These are phyloP conservation scores for Pharnaceum exiguum DNA, from an alignment of 148 eudicot species.

Conservation along the genomic window DNA sequence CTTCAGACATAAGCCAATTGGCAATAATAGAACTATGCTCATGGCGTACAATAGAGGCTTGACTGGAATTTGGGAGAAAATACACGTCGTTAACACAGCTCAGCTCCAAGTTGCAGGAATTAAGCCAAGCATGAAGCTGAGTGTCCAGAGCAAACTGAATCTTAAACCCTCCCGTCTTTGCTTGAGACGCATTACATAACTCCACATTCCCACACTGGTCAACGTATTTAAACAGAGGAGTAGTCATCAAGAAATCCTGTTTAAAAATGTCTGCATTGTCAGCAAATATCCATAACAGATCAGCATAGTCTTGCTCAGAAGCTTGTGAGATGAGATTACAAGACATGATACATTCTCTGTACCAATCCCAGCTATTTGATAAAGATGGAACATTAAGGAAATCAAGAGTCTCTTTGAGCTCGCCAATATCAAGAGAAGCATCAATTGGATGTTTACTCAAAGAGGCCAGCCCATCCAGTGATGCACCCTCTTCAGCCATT, in stretches of 20 bases:
- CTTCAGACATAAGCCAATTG: slow-evolving; percentile 20
- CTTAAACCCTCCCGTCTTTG: background rate
- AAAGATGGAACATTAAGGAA: slow-evolving; percentile 35
- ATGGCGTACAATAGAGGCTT: slow-evolving; percentile 3
- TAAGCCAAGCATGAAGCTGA: slow-evolving; percentile 27
- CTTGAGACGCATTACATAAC: slow-evolving; percentile 4
- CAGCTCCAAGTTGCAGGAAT: slow-evolving; percentile 22
- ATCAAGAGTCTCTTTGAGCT: slow-evolving; percentile 23
- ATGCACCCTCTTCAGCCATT: slow-evolving; percentile 25
- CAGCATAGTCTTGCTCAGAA: slow-evolving; percentile 32
- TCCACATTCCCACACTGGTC: background rate
- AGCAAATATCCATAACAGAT: slow-evolving; percentile 34
- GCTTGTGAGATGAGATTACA: slow-evolving; percentile 35
- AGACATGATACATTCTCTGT: slow-evolving; percentile 36
- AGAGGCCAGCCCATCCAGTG: slow-evolving; percentile 32
- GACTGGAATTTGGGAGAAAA: slow-evolving; percentile 18
- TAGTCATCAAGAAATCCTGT: background rate
- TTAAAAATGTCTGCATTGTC: slow-evolving; percentile 23
- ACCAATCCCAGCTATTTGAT: slow-evolving; percentile 32
- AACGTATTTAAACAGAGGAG: background rate
- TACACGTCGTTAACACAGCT: slow-evolving; percentile 15
- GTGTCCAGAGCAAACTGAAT: slow-evolving; percentile 5
- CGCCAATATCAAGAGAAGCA: slow-evolving; percentile 35
- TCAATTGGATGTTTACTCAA: slow-evolving; percentile 34
- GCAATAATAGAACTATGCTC: background rate